Percentiles rank a stretch among this genome's conserved stretches.
Evolutionary conservation across 2,329 filamentous ascomycete genomes (phyloP).

Genomic region (Penicillium nordicum): DNA sequence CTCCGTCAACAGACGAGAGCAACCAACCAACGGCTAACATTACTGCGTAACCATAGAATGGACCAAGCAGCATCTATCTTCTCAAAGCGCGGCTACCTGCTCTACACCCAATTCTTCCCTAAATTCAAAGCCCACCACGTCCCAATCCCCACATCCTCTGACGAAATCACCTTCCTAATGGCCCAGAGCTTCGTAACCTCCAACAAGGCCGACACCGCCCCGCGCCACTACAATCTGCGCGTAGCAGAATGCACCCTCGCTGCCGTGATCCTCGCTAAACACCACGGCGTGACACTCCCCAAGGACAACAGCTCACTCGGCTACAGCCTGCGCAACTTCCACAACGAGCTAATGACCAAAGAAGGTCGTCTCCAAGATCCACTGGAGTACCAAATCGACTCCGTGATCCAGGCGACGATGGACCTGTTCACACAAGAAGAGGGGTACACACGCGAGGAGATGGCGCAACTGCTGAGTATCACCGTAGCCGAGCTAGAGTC

Average conservation of each 20-base stretch:
- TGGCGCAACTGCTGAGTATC: conserved; percentile 68
- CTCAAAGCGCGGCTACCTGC: conserved; percentile 76
- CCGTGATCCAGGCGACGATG: conserved; percentile 66
- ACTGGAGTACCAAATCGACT: conserved; percentile 65
- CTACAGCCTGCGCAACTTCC: conserved; percentile 79
- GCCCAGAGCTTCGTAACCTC: conserved; percentile 91
- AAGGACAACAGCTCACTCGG: conserved; percentile 78
- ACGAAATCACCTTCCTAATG: conserved; percentile 86
- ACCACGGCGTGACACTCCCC: conserved; percentile 62
- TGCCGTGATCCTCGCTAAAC: conserved; percentile 63
- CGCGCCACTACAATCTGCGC: conserved; percentile 92
- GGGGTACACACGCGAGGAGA: conserved; percentile 84
- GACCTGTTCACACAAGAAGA: conserved; percentile 71
- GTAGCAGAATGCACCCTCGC: conserved; percentile 94
- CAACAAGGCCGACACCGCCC: conserved; percentile 91
- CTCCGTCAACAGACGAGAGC: neutral
- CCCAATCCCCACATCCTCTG: conserved; percentile 73
- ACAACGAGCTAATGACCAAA: conserved; percentile 70
- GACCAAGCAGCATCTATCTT: conserved; percentile 96
- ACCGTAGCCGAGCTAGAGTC: conserved; percentile 68
- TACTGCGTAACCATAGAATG: conserved; percentile 57
- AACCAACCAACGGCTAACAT: neutral
- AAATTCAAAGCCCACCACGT: conserved; percentile 72
- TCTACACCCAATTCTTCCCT: conserved; percentile 88
- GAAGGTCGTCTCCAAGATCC: conserved; percentile 48